A percentile compares a stretch with the other conserved stretches of the same genome.
Evolutionary conservation across 345 rosid species (phyloP).

Genomic region (Acer campestre): DNA sequence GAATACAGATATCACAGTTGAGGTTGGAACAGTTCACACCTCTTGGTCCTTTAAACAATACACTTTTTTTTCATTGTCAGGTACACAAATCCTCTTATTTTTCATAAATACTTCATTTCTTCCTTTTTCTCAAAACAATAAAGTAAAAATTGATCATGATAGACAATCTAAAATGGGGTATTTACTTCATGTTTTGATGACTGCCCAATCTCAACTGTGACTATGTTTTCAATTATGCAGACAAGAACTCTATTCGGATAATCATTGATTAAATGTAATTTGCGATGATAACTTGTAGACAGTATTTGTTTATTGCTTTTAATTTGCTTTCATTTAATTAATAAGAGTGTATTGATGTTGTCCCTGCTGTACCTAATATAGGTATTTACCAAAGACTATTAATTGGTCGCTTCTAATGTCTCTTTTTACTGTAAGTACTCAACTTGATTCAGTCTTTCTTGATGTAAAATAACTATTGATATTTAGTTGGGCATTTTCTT

Average conservation of each 20-base stretch:
- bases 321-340: neutral
- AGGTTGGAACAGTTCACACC: conserved; percentile 18
- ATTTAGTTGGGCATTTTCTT: neutral
- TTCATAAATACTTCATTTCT: neutral
- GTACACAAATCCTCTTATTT: neutral
- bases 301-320: neutral
- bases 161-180: neutral
- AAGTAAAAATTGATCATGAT: neutral
- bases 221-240: conserved; percentile 20
- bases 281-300: neutral
- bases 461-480: neutral
- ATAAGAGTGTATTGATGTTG: conserved; percentile 17
- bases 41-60: conserved; percentile 13
- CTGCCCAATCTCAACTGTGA: conserved; percentile 33
- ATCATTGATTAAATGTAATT: neutral
- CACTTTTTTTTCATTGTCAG: conserved; percentile 3
- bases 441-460: conserved; percentile 1
- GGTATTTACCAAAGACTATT: conserved; percentile 60
- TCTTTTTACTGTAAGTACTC: conserved; percentile 62
- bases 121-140: neutral
- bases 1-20: conserved; percentile 25
- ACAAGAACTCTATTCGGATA: neutral
- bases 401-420: conserved; percentile 86
- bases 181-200: conserved; percentile 2
- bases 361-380: conserved; percentile 31